Percentiles rank a stretch among this genome's conserved stretches.
These are phyloP conservation scores for Atkinsonella hypoxylon DNA, from an alignment of 2,329 filamentous ascomycete species.

Conservation along the genomic window DNA sequence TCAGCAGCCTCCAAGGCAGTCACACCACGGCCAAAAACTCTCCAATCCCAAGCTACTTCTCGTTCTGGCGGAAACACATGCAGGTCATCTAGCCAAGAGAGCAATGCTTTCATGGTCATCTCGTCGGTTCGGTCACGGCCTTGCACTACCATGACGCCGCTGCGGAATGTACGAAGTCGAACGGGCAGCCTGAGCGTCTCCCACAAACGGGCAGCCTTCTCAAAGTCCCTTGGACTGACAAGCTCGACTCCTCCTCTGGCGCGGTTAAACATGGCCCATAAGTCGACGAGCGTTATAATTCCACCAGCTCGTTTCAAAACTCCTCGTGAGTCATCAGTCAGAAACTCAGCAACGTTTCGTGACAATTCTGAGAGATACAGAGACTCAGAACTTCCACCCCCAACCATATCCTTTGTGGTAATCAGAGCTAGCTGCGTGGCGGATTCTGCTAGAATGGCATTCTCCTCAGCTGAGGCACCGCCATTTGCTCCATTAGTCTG, in stretches of 20 bases:
- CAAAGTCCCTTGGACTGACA: slow-evolving; percentile 82
- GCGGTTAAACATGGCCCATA: slow-evolving; percentile 92
- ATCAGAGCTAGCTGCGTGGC: slow-evolving; percentile 68
- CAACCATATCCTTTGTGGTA: slow-evolving; percentile 91
- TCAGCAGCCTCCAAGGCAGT: slow-evolving; percentile 84
- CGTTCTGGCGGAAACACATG: slow-evolving; percentile 52
- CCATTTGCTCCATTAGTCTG: slow-evolving; percentile 49
- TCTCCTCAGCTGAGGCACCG: slow-evolving; percentile 56
- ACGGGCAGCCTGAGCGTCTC: slow-evolving; percentile 78
- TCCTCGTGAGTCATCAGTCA: slow-evolving; percentile 73
- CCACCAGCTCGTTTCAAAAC: slow-evolving; percentile 71
- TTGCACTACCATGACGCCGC: slow-evolving; percentile 89
- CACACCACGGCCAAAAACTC: slow-evolving; percentile 67
- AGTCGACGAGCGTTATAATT: slow-evolving; percentile 78
- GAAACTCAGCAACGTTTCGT: slow-evolving; percentile 74
- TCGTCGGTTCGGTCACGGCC: slow-evolving; percentile 80
- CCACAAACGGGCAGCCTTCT: slow-evolving; percentile 81
- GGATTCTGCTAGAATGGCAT: slow-evolving; percentile 66
- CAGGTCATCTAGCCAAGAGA: slow-evolving; percentile 66
- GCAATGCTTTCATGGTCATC: slow-evolving; percentile 66
- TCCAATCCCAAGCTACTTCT: slow-evolving; percentile 66
- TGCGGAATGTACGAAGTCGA: slow-evolving; percentile 78
- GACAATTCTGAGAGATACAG: slow-evolving; percentile 83
- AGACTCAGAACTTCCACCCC: slow-evolving; percentile 61
- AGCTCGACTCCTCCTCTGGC: slow-evolving; percentile 88